phyloP scores from a whole-genome alignment of 2,329 filamentous ascomycete species.

The Sporothrix phasma region DNA sequence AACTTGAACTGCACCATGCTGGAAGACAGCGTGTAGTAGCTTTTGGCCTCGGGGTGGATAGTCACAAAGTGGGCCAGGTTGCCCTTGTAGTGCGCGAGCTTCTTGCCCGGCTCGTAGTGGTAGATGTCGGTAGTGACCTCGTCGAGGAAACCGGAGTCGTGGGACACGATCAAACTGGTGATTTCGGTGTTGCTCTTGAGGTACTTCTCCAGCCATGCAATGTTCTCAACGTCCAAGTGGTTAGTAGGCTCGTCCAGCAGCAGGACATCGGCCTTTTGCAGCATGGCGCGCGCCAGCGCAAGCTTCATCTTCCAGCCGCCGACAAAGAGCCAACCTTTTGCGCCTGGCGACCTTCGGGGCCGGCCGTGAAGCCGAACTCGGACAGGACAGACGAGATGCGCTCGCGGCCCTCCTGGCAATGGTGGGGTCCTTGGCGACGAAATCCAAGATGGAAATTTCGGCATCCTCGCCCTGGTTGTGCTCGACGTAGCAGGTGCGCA shows the following conservation, averaged over 20 bases:
- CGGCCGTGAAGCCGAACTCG: conserved; percentile 88
- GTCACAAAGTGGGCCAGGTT: conserved; percentile 79
- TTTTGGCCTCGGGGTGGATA: conserved; percentile 86
- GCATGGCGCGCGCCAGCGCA: conserved; percentile 88
- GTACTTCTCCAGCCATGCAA: conserved; percentile 92
- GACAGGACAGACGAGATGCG: conserved; percentile 75
- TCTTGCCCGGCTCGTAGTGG: conserved; percentile 94
- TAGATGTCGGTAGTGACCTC: conserved; percentile 98
- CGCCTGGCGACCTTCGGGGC: conserved; percentile 77
- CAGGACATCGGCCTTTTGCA: conserved; percentile 92
- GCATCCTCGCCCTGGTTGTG: conserved; percentile 98
- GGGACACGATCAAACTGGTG: conserved; percentile 92
- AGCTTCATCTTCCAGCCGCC: conserved; percentile 99
- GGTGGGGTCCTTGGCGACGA: conserved; percentile 79
- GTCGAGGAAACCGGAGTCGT: conserved; percentile 96
- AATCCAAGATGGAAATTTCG: conserved; percentile 90
- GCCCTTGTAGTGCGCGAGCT: conserved; percentile 76
- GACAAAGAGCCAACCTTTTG: conserved; percentile 90
- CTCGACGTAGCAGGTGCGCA: conserved; percentile 96
- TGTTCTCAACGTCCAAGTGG: conserved; percentile 91
- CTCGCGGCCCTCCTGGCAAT: conserved; percentile 70
- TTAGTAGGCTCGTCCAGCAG: conserved; percentile 98
- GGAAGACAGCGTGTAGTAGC: conserved; percentile 91
- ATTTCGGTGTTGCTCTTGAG: conserved; percentile 93
- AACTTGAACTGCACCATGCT: conserved; percentile 95